Base-by-base conservation (phyloP, 2,329 filamentous ascomycete genomes). In the Tolypocladium nubicola region DNA sequence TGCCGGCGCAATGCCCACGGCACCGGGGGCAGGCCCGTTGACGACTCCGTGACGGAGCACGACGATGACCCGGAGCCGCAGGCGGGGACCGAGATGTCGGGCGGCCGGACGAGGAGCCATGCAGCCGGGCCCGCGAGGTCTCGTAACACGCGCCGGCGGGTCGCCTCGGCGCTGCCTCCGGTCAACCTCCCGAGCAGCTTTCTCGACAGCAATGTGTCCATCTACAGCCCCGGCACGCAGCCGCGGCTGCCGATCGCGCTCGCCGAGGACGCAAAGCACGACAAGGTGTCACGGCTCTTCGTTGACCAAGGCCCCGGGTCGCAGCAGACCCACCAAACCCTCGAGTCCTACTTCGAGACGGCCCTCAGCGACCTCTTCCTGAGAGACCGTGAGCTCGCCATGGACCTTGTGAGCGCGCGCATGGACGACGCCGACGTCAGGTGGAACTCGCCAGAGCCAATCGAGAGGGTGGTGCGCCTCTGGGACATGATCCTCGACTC, bases 151-250 rank as follows among this genome's bases (percentile, higher is more conserved):
- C 67, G 71, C 55, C 67, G 67, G 55, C 63, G 68, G 47, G 66
- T 65, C 38, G 68, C 71, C 39, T 70, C 73, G 33, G 72, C 74
- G 50, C 62, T 83, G 13, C 81, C 81, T n/a, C 73, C 76, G 2
- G 71, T 82, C 26, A 73, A 77, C 54, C 70, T 88, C 16, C 83
- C 85, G 0, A 69, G 75, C 57, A 79, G 76, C 69, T 88, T 88
- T 60, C 68, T 83, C 56, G 70, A 78, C 43, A 68, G 73, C 23
- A 80, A 80, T 56, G 76, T 88, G 43, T 66, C 60, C 14, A 57
- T 69, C 30, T 64, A 66, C 54, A 35, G 62, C 52, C n/a, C 56
- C n/a, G 57, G 58, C n/a, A 60, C 49, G 16, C 65, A 64, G 52
- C 71, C 69, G 21, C 59, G 60, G 11, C 62, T 73, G 13, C 69